Percentiles rank a stretch among this genome's conserved stretches.
Conservation (phyloP, 176 grass and related monocot genomes). For the Poa pratensis region DNA sequence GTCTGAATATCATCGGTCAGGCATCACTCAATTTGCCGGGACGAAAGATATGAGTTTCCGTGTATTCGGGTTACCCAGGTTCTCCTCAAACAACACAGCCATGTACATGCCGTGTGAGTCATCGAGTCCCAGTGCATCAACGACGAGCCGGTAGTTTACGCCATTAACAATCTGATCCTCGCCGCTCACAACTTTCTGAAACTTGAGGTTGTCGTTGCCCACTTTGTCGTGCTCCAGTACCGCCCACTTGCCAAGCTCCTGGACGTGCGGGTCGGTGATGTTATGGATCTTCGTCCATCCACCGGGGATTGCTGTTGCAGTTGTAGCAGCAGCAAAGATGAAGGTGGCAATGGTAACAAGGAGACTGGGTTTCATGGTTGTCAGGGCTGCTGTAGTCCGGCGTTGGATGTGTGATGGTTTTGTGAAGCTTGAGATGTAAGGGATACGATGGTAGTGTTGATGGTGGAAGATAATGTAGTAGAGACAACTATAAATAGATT, state of each 20-base stretch:
- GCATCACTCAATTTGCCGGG: background rate
- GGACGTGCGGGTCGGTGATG: background rate
- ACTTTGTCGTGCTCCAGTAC: background rate
- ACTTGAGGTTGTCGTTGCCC: background rate
- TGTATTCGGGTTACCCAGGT: background rate
- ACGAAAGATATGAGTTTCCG: background rate
- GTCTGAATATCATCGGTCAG: background rate
- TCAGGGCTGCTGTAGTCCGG: background rate
- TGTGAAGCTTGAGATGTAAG: background rate
- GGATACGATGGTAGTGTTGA: background rate
- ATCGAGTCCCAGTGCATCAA: background rate
- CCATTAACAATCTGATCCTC: background rate
- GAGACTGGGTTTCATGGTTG: background rate
- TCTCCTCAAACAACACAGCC: background rate
- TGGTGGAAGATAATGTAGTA: background rate
- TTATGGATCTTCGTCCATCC: background rate
- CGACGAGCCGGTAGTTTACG: background rate
- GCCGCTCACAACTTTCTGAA: background rate
- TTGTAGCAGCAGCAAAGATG: background rate
- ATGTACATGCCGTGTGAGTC: background rate
- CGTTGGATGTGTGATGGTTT: background rate
- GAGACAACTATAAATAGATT: background rate
- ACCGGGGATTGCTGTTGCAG: background rate
- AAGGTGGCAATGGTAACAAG: background rate
- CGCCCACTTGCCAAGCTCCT: slow-evolving; percentile 8